Base-by-base conservation (phyloP, 2,329 filamentous ascomycete species). In the Nannizziopsis barbatae region DNA sequence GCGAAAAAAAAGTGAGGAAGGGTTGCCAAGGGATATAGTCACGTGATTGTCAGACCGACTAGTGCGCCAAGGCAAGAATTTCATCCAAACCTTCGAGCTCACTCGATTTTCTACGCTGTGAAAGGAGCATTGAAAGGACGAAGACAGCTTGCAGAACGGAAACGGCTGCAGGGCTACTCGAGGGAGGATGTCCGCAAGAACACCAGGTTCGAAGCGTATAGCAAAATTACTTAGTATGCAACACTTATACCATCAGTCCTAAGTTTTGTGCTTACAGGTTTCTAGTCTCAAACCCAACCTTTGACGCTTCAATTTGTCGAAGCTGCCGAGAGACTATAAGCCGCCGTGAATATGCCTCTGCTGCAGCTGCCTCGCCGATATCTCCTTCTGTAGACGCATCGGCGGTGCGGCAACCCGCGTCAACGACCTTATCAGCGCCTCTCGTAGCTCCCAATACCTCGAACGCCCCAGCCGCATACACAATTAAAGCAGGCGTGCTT, bases 401-500 rank as follows among this genome's bases (percentile, higher is more conserved):
- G 3, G 27, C 44, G 32, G 38, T 18, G 31, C 59, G 56, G 46
- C 58, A 33, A 55, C 62, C 75, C 32, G 47, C 54, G 36, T 46
- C 36, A 6, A 45, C 51, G 9, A 43, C 52, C n/a, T 44, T 33
- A n/a, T n/a, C n/a, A n/a, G n/a, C 30, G 51, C 60, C 32, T 60
- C 58, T 50, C 58, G n/a, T 64, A 37, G 57, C 59, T 50, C 43
- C 46, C 14, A 27, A 9, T 15, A 47, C 62, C 15, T 58, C 63
- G 32, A 56, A 59, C 50, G 55, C 49, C 57, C 64, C 54, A 57
- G 68, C 53, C 48, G 55, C 61, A 52, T 66, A 75, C 68, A 65
- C 63, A 55, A 66, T 76, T 62, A 70, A 75, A 56, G 75, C 81
- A 50, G 84, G 86, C 55, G 75, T 95, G 51, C 79, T 96, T 57